Base-by-base conservation (phyloP, 352 stramenopile genomes). In the Saprolegnia parasitica region DNA sequence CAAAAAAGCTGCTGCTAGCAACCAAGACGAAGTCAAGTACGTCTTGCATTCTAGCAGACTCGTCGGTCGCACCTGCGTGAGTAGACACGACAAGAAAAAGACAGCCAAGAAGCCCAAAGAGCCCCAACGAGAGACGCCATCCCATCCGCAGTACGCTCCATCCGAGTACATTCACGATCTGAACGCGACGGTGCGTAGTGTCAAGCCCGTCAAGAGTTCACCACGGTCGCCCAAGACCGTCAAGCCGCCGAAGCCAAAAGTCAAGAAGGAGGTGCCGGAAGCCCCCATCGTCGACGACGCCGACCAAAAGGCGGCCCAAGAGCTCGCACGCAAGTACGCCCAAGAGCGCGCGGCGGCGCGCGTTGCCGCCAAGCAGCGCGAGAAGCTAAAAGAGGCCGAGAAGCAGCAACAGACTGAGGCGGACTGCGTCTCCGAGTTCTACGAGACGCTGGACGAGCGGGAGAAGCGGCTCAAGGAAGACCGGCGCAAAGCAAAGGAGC, bases 281-380 rank as follows among this genome's bases (percentile, higher is more conserved):
- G n/a, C 65, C 78, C 0, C 76, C 77, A 1, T 64, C 75, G 47
- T 74, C 79, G 46, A 71, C 71, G 23, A 60, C 71, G 2, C 75
- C 56, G 0, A 77, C 73, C 1, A 73, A 80, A 24, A 74, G 78
- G 66, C 74, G 68, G 20, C 79, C 71, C 42, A 58, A 80, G 52
- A 65, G 72, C 1, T 74, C 79, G 21, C 29, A 65, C 0, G 75
- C 86, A 58, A 81, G 75, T 54, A 77, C 88, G 81, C 81, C 0
- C 81, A 87, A 56, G 80, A 90, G 54, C 78, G 82, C 18, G 82
- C 81, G 18, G 74, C 76, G 6, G 81, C 81, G 0, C 68, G 84
- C 21, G 66, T 90, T 18, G 70, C 72, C 0, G 37, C 65, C n/a
- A 72, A 72, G 45, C 20, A 50, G 56, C 45, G 67, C 6, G 67